A percentile compares a stretch with the other conserved stretches of the same genome.
These are phyloP conservation scores for Alternaria metachromatica DNA, from an alignment of 2,329 filamentous ascomycete genomes.

Conservation along the genomic window DNA sequence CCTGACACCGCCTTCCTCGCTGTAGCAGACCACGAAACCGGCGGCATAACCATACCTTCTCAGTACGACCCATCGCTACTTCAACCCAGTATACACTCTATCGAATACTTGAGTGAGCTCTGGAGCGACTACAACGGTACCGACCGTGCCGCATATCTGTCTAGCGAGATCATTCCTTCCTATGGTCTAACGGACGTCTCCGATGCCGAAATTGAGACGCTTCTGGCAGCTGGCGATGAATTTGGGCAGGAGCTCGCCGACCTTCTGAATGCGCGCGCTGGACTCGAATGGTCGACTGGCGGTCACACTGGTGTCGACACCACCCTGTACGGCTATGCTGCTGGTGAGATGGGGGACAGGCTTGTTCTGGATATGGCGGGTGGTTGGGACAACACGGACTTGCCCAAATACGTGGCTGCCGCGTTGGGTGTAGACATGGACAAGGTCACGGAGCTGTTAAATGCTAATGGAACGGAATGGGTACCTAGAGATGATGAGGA, in stretches of 20 bases:
- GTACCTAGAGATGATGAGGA: constrained; percentile 7
- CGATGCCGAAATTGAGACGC: constrained; percentile 36
- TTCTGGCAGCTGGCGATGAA: constrained; percentile 30
- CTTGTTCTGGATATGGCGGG: constrained; percentile 30
- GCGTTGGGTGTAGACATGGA: constrained; percentile 26
- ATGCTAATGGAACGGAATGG: constrained; percentile 19
- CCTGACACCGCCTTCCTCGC: constrained; percentile 50
- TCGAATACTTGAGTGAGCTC: constrained; percentile 36
- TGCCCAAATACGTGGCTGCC: constrained; percentile 28
- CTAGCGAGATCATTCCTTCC: constrained; percentile 31
- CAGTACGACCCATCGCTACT: constrained; percentile 45
- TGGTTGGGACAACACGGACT: constrained; percentile 30
- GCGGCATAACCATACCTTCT: constrained; percentile 50
- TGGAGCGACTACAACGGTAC: constrained; percentile 41
- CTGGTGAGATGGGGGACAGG: constrained; percentile 20
- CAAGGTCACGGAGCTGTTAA: constrained; percentile 26
- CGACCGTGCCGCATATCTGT: constrained; percentile 38
- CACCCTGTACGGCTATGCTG: constrained; percentile 47
- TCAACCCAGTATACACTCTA: constrained; percentile 36
- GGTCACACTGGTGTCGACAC: constrained; percentile 50
- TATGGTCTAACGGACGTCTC: constrained; percentile 37
- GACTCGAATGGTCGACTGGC: constrained; percentile 47
- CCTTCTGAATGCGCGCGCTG: constrained; percentile 32
- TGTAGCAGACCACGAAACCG: constrained; percentile 53
- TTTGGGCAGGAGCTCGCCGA: constrained; percentile 37